Evolutionary conservation across 75 land plant species (phyloP), one percentile per base, ranked within the genome.

Genomic region (Sequoia sempervirens): DNA sequence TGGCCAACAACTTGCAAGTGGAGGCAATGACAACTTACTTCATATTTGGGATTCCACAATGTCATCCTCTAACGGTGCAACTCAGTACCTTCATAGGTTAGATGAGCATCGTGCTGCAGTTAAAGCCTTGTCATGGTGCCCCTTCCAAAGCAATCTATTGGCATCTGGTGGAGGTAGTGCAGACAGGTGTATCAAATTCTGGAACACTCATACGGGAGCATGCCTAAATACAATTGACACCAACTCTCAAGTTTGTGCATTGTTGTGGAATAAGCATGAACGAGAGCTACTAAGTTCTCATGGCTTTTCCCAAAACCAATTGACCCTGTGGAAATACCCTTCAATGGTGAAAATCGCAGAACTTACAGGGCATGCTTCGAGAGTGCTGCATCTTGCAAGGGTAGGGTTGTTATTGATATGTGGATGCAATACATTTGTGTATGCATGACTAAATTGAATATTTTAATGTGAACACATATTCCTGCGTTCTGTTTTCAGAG

Each of bases 191-290:
- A 92, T 92, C 40, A 92, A 92, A 83, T 91, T 92, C 46, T 92
- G 93, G 93, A 91, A 90, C 78, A 91, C 93, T 64, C 92, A 92
- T 32, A 91, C 89, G 3, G 95, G 95, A 15, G 89, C 93, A 2
- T 92, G 92, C 80, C 82, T 96, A 83, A 92, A 95, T 79, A 93
- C 91, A 13, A 89, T 96, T 13, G 93, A 96, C 73, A 95, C 98
- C 13, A 85, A 93, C 41, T 96, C 98, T 41, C 98, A 96, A 80
- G 95, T 96, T 1, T 96, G 94, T 70, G 80, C 93, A 15, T 82
- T 96, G 86, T 89, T 92, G 53, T 96, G 98, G 98, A 96, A 87
- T 83, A 93, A 90, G 85, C 91, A 93, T 83, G 97, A 96, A 83
- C 80, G 93, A 11, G 98, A 96, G 85, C 83, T 96, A 38, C 83